These are phyloP conservation scores for Metschnikowia picachoensis DNA, from an alignment of 805 yeast genomes.

Conservation along the genomic window DNA sequence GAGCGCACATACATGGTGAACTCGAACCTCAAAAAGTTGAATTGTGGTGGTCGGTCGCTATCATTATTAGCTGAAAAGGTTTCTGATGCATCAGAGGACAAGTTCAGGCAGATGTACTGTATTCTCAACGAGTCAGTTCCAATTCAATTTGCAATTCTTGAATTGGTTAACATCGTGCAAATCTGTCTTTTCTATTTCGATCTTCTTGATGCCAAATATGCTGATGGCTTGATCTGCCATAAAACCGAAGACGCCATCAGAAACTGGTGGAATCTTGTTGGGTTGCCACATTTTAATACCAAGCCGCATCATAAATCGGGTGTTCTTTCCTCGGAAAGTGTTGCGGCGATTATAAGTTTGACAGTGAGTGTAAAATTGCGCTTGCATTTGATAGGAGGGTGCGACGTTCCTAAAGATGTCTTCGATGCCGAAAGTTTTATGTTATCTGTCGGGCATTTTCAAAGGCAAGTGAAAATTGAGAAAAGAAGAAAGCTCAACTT, in stretches of 20 bases:
- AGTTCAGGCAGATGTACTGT: slow-evolving; percentile 71
- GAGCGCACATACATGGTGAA: slow-evolving; percentile 66
- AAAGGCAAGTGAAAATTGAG: slow-evolving; percentile 58
- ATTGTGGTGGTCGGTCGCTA: slow-evolving; percentile 84
- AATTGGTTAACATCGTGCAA: slow-evolving; percentile 72
- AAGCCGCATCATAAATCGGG: slow-evolving; percentile 50
- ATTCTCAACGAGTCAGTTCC: slow-evolving; percentile 50
- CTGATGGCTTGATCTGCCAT: slow-evolving; percentile 83
- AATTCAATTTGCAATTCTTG: slow-evolving; percentile 63
- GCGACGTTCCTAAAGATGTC: slow-evolving; percentile 76
- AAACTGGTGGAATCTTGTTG: slow-evolving; percentile 81
- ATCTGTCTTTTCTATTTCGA: slow-evolving; percentile 74
- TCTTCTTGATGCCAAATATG: slow-evolving; percentile 59
- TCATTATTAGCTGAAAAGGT: slow-evolving; percentile 62
- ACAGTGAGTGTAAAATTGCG: slow-evolving; percentile 68
- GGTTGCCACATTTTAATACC: slow-evolving; percentile 44
- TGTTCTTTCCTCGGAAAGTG: slow-evolving; percentile 59
- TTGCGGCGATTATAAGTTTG: slow-evolving; percentile 77
- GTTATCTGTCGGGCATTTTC: slow-evolving; percentile 69
- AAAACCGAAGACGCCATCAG: slow-evolving; percentile 67
- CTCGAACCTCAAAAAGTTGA: slow-evolving; percentile 68
- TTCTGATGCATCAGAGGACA: slow-evolving; percentile 73
- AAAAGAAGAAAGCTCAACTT: slow-evolving; percentile 53
- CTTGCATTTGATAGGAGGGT: slow-evolving; percentile 32
- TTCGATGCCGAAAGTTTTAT: slow-evolving; percentile 70